Base-by-base conservation (phyloP, 2,329 filamentous ascomycete genomes). In the Xylaria sp. region DNA sequence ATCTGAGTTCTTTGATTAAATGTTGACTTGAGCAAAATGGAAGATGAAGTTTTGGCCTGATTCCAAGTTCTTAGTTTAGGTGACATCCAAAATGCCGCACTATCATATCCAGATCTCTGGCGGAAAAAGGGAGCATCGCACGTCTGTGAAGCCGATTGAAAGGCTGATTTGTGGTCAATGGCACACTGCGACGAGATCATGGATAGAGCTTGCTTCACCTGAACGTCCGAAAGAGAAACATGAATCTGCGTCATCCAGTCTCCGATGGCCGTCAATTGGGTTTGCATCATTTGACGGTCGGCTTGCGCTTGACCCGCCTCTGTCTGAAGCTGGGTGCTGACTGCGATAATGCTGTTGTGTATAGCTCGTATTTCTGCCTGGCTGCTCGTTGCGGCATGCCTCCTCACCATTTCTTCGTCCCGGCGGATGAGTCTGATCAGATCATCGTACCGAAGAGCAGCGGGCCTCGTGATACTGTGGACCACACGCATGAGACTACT, bases 401-500 rank as follows among this genome's bases (percentile, higher is more conserved):
- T 45, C 12, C 41, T 45, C n/a, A 45, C n/a, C n/a, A 20, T 45
- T 45, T 45, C 41, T 12, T 20, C 41, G n/a, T 45, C 41, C 8
- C 41, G 41, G 8, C 41, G 41, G 12, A 45, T 45, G 8, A 45
- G n/a, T 20, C 8, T 20, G n/a, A 45, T 20, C 9, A 46, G 39
- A 59, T 39, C 36, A 39, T 39, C 36, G 36, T 39, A 39, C 12
- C 36, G 36, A 39, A 39, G 36, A 39, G 36, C 36, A 39, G 13
- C 36, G 36, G 36, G 36, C 36, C 36, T 39, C 15, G 36, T 39
- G 36, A 60, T 30, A 20, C 18, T 50, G 34, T 66, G 64, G 7
- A 66, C 43, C 2, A 28, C 52, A 28, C 45, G 64, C 64, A 57
- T 62, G 41, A 66, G 5, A 12, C 43, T 58, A 28, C 58, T 66